A percentile compares a stretch with the other conserved stretches of the same genome.
Evolutionary conservation across 805 yeast genomes (phyloP).

Genomic region (Cyberlindnera maritima): DNA sequence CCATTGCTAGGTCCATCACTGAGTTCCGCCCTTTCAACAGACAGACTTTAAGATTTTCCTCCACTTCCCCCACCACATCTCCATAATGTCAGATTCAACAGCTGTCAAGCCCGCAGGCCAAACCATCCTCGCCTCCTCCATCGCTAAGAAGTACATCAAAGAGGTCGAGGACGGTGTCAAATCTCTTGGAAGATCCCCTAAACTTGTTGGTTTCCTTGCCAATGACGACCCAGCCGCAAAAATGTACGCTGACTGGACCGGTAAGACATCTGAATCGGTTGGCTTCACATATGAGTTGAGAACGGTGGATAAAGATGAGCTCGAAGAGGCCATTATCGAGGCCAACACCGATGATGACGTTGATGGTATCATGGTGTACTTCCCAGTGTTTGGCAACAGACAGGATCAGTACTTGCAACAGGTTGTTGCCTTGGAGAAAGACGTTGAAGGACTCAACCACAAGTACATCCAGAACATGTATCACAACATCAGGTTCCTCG

Average conservation of each 20-base stretch:
- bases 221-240: conserved; percentile 93
- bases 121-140: conserved; percentile 82
- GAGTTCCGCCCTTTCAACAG: neutral
- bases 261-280: conserved; percentile 78
- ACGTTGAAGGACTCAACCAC: conserved; percentile 94
- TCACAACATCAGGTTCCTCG: conserved; percentile 86
- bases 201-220: conserved; percentile 87
- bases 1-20: neutral
- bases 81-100: conserved; percentile 25
- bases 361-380: conserved; percentile 94
- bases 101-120: conserved; percentile 49
- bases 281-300: conserved; percentile 85
- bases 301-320: conserved; percentile 68
- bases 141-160: conserved; percentile 76
- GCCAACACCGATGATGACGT: conserved; percentile 78
- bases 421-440: conserved; percentile 85
- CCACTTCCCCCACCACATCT: neutral
- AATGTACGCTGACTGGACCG: conserved; percentile 96
- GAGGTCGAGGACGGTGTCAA: conserved; percentile 65
- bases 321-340: conserved; percentile 77
- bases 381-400: conserved; percentile 93
- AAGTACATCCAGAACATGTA: conserved; percentile 90
- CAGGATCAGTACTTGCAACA: conserved; percentile 97
- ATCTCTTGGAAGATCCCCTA: conserved; percentile 56
- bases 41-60: neutral